phyloP scores from a whole-genome alignment of 2,329 filamentous ascomycete species.

The Colletotrichum falcatum region DNA sequence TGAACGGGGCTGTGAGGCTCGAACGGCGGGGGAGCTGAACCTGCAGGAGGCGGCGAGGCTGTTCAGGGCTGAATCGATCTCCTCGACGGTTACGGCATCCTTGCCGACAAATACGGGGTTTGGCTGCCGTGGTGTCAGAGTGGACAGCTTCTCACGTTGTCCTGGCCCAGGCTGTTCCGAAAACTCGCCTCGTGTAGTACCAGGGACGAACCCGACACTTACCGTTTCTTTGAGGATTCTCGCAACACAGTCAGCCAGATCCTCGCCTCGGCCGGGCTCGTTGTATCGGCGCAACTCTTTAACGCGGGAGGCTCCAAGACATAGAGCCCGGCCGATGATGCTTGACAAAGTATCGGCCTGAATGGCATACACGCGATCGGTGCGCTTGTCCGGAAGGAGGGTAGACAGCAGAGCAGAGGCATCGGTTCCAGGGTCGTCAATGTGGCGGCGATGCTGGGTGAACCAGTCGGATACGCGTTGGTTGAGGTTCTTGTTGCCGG shows the following conservation, averaged over 20 bases:
- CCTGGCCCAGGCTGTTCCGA: constrained; percentile 41
- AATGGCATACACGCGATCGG: constrained; percentile 82
- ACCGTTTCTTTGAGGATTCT: constrained; percentile 72
- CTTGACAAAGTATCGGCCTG: constrained; percentile 71
- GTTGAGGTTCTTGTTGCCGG: constrained; percentile 48
- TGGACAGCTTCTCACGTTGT: not conserved
- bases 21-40: constrained; percentile 77
- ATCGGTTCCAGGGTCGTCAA: constrained; percentile 69
- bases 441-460: constrained; percentile 64
- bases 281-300: constrained; percentile 73
- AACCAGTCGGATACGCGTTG: constrained; percentile 75
- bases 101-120: constrained; percentile 53
- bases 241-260: constrained; percentile 80
- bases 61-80: constrained; percentile 76
- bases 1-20: constrained; percentile 49
- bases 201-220: constrained; percentile 42
- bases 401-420: constrained; percentile 77
- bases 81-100: constrained; percentile 71
- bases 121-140: constrained; percentile 52
- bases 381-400: constrained; percentile 79
- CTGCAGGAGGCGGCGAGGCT: constrained; percentile 74
- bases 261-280: constrained; percentile 66
- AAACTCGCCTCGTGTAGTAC: constrained; percentile 42
- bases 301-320: constrained; percentile 71
- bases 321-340: constrained; percentile 74